Percentiles rank a stretch among this genome's conserved stretches.
phyloP scores from a whole-genome alignment of 2,329 filamentous ascomycete species.

The Chalaropsis ovoidea region DNA sequence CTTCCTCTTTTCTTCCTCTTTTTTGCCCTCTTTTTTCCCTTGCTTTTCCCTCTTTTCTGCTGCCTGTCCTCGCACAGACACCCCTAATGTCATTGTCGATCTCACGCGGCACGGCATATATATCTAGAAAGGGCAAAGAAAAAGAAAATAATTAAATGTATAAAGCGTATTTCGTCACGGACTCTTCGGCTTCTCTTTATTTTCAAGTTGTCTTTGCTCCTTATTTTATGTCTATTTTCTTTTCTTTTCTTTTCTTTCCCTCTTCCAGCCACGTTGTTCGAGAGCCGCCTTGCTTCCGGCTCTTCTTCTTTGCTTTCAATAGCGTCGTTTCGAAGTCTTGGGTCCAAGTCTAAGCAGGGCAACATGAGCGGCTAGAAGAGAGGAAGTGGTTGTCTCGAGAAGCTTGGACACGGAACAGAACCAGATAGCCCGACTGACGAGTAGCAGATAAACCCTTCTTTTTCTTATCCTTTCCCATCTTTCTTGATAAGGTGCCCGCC shows the following conservation, averaged over 20 bases:
- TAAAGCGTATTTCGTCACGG: neutral
- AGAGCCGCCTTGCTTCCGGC: neutral
- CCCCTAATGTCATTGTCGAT: conserved; percentile 13
- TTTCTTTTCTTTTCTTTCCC: neutral
- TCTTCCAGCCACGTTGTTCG: neutral
- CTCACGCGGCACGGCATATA: conserved; percentile 8
- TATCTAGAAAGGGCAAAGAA: conserved; percentile 1
- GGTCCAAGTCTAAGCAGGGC: neutral
- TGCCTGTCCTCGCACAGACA: conserved; percentile 9
- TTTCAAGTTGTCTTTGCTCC: neutral
- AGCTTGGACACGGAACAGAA: neutral
- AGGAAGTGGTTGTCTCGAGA: neutral
- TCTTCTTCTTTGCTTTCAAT: conserved; percentile 6
- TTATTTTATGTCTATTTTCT: neutral
- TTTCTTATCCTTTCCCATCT: neutral
- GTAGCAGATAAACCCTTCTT: neutral
- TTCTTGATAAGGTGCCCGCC: too few species aligned
- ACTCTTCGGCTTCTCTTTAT: neutral
- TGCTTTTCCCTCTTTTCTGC: neutral
- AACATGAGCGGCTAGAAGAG: neutral
- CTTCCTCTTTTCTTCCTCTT: too few species aligned
- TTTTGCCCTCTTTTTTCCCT: neutral
- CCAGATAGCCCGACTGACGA: neutral
- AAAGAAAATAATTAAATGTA: neutral
- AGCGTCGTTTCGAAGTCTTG: conserved; percentile 4